Evolutionary conservation across 495 filamentous ascomycete genomes (phyloP).

Genomic region (Podospora anserina): DNA sequence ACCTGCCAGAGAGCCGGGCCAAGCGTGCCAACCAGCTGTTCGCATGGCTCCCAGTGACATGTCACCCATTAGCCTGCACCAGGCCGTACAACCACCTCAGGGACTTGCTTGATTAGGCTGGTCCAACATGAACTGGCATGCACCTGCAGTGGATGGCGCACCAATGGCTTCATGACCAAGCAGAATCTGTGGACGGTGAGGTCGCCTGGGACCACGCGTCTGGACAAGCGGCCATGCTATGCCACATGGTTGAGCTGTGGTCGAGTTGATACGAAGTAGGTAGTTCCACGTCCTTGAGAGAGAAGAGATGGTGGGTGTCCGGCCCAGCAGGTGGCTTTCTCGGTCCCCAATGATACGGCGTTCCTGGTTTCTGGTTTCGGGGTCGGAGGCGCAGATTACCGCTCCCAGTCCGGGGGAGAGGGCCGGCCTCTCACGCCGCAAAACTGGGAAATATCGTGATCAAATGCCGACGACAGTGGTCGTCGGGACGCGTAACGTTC

Average conservation of each 20-base stretch:
- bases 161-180: background rate
- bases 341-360: background rate
- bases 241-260: background rate
- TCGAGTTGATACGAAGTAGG: background rate
- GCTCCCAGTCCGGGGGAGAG: background rate
- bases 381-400: background rate
- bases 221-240: background rate
- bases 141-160: slow-evolving; percentile 5
- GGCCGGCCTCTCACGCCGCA: background rate
- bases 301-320: background rate
- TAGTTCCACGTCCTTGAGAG: too few species aligned
- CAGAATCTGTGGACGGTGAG: background rate
- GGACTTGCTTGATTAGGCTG: slow-evolving; percentile 24
- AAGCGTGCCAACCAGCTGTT: slow-evolving; percentile 6
- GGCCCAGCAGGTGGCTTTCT: background rate
- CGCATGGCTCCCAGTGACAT: slow-evolving; percentile 5
- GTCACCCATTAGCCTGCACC: slow-evolving; percentile 2
- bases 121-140: slow-evolving; percentile 14
- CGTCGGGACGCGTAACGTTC: background rate
- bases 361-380: background rate
- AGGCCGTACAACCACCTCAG: background rate
- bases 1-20: background rate
- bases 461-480: background rate
- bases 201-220: background rate
- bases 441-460: background rate